Conservation (phyloP, 2,329 filamentous ascomycete genomes). For the Epichloe amarillans region DNA sequence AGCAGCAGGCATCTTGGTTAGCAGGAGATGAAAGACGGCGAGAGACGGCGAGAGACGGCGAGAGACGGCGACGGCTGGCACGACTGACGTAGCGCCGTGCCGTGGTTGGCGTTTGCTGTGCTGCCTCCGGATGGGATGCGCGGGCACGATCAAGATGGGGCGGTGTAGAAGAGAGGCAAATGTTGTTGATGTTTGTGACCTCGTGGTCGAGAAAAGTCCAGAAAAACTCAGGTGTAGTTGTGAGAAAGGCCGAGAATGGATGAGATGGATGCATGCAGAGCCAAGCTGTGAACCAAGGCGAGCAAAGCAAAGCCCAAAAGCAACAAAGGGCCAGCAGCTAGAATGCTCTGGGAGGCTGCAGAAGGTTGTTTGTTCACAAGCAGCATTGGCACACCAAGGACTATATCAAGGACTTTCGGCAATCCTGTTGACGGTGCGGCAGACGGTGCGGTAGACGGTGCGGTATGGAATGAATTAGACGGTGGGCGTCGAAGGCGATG, state of each 20-base stretch:
- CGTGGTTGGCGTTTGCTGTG: neutral
- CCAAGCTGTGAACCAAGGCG: neutral
- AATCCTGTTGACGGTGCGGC: neutral
- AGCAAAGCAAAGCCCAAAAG: neutral
- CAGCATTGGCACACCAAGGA: neutral
- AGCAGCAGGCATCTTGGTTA: slow-evolving; percentile 3
- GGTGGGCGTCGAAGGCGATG: slow-evolving; percentile 2
- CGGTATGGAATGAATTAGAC: neutral
- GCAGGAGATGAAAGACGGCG: neutral
- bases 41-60: neutral
- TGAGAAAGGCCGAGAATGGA: neutral
- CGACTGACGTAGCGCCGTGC: slow-evolving; percentile 1
- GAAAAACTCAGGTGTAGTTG: too few species aligned
- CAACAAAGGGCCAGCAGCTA: neutral
- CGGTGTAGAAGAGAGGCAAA: neutral
- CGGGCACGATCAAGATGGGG: neutral
- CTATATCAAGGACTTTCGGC: too few species aligned
- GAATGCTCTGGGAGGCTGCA: neutral
- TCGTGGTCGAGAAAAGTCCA: neutral
- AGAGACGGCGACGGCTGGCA: neutral
- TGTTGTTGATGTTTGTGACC: neutral
- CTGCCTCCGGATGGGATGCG: neutral
- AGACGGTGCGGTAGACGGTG: too few species aligned
- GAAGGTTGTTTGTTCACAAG: neutral
- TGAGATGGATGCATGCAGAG: neutral